Conservation (phyloP, 2,329 filamentous ascomycete genomes). For the Ophiostoma sp. region DNA sequence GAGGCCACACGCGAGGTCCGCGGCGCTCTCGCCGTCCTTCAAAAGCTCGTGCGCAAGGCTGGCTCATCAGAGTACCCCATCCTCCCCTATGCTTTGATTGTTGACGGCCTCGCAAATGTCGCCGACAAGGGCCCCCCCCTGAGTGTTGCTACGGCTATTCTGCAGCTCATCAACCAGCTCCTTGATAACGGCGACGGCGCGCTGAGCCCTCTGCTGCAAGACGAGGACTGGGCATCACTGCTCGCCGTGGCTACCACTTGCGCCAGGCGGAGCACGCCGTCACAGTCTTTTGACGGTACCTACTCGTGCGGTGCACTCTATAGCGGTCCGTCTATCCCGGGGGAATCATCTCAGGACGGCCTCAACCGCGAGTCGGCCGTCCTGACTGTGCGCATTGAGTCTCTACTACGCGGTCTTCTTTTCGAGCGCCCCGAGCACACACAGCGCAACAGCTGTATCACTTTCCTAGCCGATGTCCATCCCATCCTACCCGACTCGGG, state of each 20-base stretch:
- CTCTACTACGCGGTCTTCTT: slow-evolving; percentile 39
- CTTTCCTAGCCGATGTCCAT: slow-evolving; percentile 60
- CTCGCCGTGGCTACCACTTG: slow-evolving; percentile 57
- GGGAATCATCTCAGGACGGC: slow-evolving; percentile 37
- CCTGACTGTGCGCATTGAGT: slow-evolving; percentile 48
- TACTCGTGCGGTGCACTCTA: neutral
- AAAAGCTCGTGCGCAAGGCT: slow-evolving; percentile 57
- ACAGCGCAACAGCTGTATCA: slow-evolving; percentile 61
- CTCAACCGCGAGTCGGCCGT: slow-evolving; percentile 41
- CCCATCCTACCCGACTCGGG: slow-evolving; percentile 59
- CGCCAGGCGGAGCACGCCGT: slow-evolving; percentile 34
- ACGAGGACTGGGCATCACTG: slow-evolving; percentile 61
- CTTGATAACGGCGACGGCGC: slow-evolving; percentile 50
- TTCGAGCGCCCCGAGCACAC: slow-evolving; percentile 47
- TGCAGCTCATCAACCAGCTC: slow-evolving; percentile 52
- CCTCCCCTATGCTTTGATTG: slow-evolving; percentile 54
- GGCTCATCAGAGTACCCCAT: slow-evolving; percentile 55
- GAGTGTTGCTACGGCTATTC: slow-evolving; percentile 44
- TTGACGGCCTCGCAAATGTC: slow-evolving; percentile 52
- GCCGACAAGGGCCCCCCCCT: slow-evolving; percentile 42
- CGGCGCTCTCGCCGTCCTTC: slow-evolving; percentile 58
- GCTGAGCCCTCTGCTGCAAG: slow-evolving; percentile 52
- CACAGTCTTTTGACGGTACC: neutral
- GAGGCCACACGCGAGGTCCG: slow-evolving; percentile 53
- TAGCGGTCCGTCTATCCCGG: slow-evolving; percentile 4